A percentile compares a stretch with the other conserved stretches of the same genome.
phyloP scores from a whole-genome alignment of 768 basidiomycete genomes.

The Candolleomyces eurysporus region DNA sequence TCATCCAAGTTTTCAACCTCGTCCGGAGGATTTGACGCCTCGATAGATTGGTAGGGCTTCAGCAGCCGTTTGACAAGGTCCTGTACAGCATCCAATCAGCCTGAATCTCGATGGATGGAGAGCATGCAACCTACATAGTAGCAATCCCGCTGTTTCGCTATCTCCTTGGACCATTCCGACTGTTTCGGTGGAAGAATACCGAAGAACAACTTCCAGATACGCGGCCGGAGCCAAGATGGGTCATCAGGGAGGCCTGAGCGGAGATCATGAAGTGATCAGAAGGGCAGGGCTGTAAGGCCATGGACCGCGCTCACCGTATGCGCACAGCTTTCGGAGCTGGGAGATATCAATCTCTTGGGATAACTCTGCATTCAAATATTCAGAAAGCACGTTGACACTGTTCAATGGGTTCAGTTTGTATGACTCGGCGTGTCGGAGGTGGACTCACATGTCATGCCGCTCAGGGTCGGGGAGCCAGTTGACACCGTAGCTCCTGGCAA shows the following conservation, averaged over 20 bases:
- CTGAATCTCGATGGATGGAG: neutral
- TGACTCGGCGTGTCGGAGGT: neutral
- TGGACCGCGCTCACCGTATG: slow-evolving; percentile 46
- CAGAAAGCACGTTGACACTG: slow-evolving; percentile 58
- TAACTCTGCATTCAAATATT: slow-evolving; percentile 52
- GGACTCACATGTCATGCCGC: slow-evolving; percentile 60
- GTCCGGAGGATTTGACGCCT: slow-evolving; percentile 23
- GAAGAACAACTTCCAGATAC: slow-evolving; percentile 79
- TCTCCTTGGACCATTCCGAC: slow-evolving; percentile 56
- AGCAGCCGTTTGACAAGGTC: slow-evolving; percentile 68
- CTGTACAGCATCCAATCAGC: slow-evolving; percentile 29
- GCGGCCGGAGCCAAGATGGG: slow-evolving; percentile 72
- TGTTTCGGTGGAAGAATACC: slow-evolving; percentile 60
- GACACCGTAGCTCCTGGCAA: slow-evolving; percentile 53
- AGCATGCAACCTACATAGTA: slow-evolving; percentile 59
- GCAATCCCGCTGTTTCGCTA: slow-evolving; percentile 57
- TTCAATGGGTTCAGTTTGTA: slow-evolving; percentile 6
- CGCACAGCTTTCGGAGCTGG: slow-evolving; percentile 54
- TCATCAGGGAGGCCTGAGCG: slow-evolving; percentile 66
- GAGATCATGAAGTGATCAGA: slow-evolving; percentile 10
- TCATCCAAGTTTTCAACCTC: slow-evolving; percentile 32
- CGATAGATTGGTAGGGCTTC: slow-evolving; percentile 47
- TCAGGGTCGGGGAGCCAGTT: slow-evolving; percentile 62
- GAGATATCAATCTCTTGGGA: slow-evolving; percentile 54
- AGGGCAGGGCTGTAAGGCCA: neutral